phyloP scores from a whole-genome alignment of 257 asterid species.

The Solanum bukasovii region DNA sequence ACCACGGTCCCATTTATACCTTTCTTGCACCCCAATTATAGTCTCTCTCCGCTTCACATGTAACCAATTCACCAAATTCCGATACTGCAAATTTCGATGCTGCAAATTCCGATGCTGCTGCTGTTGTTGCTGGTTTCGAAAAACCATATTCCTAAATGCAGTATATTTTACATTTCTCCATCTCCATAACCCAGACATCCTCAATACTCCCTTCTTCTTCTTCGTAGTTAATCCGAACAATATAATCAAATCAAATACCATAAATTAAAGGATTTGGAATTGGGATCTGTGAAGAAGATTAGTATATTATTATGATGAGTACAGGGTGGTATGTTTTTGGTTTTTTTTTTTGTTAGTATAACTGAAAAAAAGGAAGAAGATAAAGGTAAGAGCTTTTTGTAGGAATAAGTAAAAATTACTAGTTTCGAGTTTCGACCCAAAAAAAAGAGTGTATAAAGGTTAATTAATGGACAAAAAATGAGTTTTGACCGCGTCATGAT shows the following conservation, averaged over 20 bases:
- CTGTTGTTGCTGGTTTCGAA: neutral
- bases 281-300: neutral
- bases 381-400: neutral
- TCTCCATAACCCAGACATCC: constrained; percentile 56
- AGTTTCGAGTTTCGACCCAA: neutral
- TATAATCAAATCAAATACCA: neutral
- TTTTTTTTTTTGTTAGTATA: neutral
- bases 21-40: constrained; percentile 54
- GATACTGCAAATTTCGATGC: neutral
- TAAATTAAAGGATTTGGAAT: neutral
- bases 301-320: neutral
- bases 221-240: neutral
- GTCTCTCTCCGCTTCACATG: constrained; percentile 54
- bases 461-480: neutral
- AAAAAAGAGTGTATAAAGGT: neutral
- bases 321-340: neutral
- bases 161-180: constrained; percentile 39
- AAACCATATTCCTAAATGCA: constrained; percentile 7
- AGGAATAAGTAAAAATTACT: neutral
- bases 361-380: neutral
- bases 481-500: neutral
- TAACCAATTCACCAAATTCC: constrained; percentile 32
- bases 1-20: constrained; percentile 57
- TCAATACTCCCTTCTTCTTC: neutral
- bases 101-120: constrained; percentile 10